Evolutionary conservation across 176 grass and related monocot species (phyloP).

Genomic region (Tuctoria greenei): DNA sequence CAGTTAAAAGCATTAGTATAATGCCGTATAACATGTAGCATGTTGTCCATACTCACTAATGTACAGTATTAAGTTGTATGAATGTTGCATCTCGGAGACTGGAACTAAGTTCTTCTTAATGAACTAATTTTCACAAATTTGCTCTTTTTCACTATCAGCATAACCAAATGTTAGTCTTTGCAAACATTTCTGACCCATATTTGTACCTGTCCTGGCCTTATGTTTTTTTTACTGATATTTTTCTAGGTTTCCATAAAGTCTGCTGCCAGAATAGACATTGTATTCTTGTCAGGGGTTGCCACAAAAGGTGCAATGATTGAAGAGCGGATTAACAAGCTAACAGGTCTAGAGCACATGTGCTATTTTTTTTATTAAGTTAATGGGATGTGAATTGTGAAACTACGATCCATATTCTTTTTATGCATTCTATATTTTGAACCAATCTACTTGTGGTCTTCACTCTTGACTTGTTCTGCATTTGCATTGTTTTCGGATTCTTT

Average conservation of each 20-base stretch:
- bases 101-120: neutral
- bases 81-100: neutral
- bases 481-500: neutral
- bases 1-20: constrained; percentile 3
- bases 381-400: neutral
- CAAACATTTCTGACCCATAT: constrained; percentile 1
- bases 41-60: neutral
- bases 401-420: constrained; percentile 16
- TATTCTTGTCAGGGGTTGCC: constrained; percentile 69
- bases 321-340: constrained; percentile 64
- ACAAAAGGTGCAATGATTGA: constrained; percentile 45
- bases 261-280: constrained; percentile 76
- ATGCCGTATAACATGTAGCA: neutral
- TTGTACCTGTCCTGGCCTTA: neutral
- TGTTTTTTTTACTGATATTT: constrained; percentile 17
- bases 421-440: constrained; percentile 10
- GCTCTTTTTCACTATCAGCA: neutral
- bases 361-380: constrained; percentile 19
- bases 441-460: neutral
- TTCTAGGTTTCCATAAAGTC: constrained; percentile 60
- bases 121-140: neutral
- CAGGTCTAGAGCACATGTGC: constrained; percentile 45
- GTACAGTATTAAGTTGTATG: neutral
- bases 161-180: neutral
- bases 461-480: constrained; percentile 21